A percentile compares a stretch with the other conserved stretches of the same genome.
Evolutionary conservation across 169 alveolate species (phyloP).

Genomic region (Toxoplasma gondii): DNA sequence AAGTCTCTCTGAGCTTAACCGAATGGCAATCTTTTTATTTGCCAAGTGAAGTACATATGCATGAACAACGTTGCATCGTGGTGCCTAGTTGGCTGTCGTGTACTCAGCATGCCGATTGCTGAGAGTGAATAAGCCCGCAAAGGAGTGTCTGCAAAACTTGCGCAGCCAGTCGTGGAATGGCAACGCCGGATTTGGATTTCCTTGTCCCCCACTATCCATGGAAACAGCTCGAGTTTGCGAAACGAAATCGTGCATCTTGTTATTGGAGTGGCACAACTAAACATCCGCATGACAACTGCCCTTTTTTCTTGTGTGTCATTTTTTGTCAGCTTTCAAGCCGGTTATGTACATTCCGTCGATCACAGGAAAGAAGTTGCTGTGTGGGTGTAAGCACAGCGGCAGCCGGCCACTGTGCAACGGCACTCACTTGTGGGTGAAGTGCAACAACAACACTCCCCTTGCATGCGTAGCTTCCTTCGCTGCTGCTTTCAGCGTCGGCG

Average conservation of each 20-base stretch:
- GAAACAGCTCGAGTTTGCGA: too few species aligned
- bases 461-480: slow-evolving; percentile 81
- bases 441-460: slow-evolving; percentile 78
- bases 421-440: slow-evolving; percentile 83
- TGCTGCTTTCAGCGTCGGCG: slow-evolving; percentile 80
- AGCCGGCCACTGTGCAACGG: slow-evolving; percentile 81
- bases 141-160: too few species aligned
- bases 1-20: not conserved
- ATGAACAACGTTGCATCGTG: too few species aligned
- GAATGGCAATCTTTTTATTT: not conserved
- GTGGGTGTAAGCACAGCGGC: slow-evolving; percentile 81
- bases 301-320: not conserved
- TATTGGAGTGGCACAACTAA: too few species aligned
- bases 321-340: slow-evolving; percentile 78
- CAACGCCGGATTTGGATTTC: too few species aligned
- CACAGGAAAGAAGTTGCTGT: slow-evolving; percentile 78
- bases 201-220: too few species aligned
- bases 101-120: too few species aligned
- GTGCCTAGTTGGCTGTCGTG: too few species aligned
- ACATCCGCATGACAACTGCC: not conserved
- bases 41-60: not conserved
- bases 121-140: too few species aligned
- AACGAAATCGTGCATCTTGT: too few species aligned
- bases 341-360: slow-evolving; percentile 81
- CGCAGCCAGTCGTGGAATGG: too few species aligned